phyloP scores from a whole-genome alignment of 1,139 yeast genomes.

The Kodamaea arcana region DNA sequence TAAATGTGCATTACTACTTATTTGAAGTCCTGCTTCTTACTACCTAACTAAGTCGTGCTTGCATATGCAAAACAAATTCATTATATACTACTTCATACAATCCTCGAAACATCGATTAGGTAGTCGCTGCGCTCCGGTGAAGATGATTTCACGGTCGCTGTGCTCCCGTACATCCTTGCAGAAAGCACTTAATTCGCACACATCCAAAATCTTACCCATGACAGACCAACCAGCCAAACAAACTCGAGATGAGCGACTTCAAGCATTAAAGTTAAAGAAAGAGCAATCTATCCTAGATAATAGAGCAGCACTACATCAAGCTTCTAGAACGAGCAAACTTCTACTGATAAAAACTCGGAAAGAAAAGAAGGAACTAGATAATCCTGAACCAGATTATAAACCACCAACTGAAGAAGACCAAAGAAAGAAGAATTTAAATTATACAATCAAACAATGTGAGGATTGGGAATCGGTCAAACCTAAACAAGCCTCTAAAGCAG shows the following conservation, averaged over 20 bases:
- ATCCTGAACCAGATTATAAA: slow-evolving; percentile 11
- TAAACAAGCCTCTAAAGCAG: slow-evolving; percentile 8
- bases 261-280: slow-evolving; percentile 10
- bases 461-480: slow-evolving; percentile 51
- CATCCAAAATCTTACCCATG: background rate
- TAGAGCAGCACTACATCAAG: slow-evolving; percentile 17
- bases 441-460: slow-evolving; percentile 66
- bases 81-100: too few species aligned
- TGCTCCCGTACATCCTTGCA: too few species aligned
- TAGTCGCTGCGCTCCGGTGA: too few species aligned
- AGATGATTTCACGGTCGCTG: too few species aligned
- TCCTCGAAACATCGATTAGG: too few species aligned
- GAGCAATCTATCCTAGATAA: slow-evolving; percentile 18
- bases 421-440: slow-evolving; percentile 49
- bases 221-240: background rate
- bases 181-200: background rate
- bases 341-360: slow-evolving; percentile 8
- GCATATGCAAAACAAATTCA: too few species aligned
- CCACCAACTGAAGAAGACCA: slow-evolving; percentile 29
- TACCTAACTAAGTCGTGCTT: too few species aligned
- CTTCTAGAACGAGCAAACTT: slow-evolving; percentile 12
- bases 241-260: background rate
- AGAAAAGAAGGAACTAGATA: slow-evolving; percentile 5
- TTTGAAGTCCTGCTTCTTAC: too few species aligned
- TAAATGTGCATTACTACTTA: too few species aligned